A percentile compares a stretch with the other conserved stretches of the same genome.
Evolutionary conservation across 208 protist species (phyloP).

Genomic region (Naegleria fowleri): DNA sequence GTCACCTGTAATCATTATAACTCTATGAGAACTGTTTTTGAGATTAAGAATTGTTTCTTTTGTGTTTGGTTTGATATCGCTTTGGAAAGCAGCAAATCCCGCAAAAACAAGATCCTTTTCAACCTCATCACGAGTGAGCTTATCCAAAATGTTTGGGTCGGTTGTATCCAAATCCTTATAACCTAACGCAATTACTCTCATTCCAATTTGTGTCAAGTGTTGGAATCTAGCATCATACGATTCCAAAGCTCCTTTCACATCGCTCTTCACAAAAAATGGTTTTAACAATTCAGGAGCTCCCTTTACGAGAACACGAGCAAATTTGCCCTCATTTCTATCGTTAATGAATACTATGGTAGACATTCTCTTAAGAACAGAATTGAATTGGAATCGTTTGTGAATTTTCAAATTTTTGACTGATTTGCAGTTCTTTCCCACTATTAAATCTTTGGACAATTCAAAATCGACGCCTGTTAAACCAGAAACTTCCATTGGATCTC

Average conservation of each 20-base stretch:
- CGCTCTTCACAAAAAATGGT: not conserved
- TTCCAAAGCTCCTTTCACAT: slow-evolving; percentile 50
- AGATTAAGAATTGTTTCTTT: slow-evolving; percentile 37
- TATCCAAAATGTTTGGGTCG: not conserved
- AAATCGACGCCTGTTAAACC: slow-evolving; percentile 33
- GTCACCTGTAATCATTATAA: slow-evolving; percentile 97
- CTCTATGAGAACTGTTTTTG: slow-evolving; percentile 64
- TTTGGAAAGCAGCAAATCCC: slow-evolving; percentile 68
- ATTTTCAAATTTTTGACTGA: slow-evolving; percentile 24
- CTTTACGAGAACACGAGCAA: slow-evolving; percentile 24
- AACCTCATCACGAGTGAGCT: slow-evolving; percentile 41
- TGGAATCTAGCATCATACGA: slow-evolving; percentile 71
- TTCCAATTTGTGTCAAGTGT: slow-evolving; percentile 73
- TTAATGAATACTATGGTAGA: not conserved
- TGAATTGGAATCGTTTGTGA: slow-evolving; percentile 3
- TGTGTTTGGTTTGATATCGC: slow-evolving; percentile 51
- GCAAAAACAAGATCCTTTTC: slow-evolving; percentile 67
- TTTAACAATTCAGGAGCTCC: slow-evolving; percentile 34
- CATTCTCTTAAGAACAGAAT: slow-evolving; percentile 24
- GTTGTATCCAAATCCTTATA: slow-evolving; percentile 59
- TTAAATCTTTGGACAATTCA: slow-evolving; percentile 6
- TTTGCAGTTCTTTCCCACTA: not conserved
- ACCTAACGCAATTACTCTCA: slow-evolving; percentile 91
- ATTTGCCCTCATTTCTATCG: not conserved
- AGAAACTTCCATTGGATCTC: slow-evolving; percentile 45